These are phyloP conservation scores for Ostreobium quekettii DNA, from an alignment of 139 green algal genomes.

Conservation along the genomic window DNA sequence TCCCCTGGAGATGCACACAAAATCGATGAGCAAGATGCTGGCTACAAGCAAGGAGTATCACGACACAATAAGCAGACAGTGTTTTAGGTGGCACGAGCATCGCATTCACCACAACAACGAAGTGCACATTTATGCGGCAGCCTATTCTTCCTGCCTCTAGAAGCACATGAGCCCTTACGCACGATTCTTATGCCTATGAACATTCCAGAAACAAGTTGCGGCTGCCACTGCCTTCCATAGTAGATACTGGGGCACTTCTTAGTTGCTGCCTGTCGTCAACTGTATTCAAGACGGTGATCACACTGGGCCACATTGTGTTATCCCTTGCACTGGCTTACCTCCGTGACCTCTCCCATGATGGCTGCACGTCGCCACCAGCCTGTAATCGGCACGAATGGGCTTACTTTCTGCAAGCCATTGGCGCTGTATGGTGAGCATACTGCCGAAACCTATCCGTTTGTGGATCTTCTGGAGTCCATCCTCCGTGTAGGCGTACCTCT, in stretches of 20 bases:
- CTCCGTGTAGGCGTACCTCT: constrained; percentile 4
- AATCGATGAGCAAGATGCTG: no score
- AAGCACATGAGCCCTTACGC: no score
- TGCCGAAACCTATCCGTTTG: constrained; percentile 10
- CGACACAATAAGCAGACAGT: background rate
- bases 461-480: constrained; percentile 13
- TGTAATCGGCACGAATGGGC: background rate
- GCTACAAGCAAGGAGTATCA: background rate
- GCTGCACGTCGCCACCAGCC: constrained; percentile 15
- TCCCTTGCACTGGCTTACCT: no score
- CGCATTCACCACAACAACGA: background rate
- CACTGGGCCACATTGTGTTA: no score
- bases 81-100: background rate
- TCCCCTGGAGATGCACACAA: constrained; percentile 17
- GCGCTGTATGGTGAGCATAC: background rate
- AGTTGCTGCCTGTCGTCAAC: no score
- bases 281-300: no score
- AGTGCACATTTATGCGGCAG: background rate
- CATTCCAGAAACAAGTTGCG: no score
- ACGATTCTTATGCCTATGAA: no score
- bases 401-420: background rate
- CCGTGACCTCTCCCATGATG: constrained; percentile 16
- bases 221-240: no score
- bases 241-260: no score
- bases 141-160: background rate